A percentile compares a stretch with the other conserved stretches of the same genome.
These are phyloP conservation scores for Trichoderma sp. DNA, from an alignment of 2,329 filamentous ascomycete species.

Conservation along the genomic window DNA sequence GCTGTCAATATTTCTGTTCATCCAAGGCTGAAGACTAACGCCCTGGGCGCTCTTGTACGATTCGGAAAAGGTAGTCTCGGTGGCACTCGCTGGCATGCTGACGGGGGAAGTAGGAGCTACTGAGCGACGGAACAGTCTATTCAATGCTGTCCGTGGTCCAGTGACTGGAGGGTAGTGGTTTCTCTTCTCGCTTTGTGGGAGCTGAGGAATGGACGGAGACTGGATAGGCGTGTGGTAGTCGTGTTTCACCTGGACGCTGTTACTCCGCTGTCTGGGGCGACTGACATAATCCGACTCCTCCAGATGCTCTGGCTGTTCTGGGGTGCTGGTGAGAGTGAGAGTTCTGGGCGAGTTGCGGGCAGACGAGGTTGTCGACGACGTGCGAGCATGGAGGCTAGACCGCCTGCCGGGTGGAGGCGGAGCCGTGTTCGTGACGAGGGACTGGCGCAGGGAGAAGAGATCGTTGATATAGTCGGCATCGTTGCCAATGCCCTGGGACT, in stretches of 20 bases:
- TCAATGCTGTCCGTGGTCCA: constrained; percentile 50
- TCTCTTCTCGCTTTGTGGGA: constrained; percentile 40
- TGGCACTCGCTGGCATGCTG: constrained; percentile 19
- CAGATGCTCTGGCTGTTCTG: constrained; percentile 26
- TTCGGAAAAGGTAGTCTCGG: constrained; percentile 30
- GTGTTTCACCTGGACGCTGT: constrained; percentile 38
- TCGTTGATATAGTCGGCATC: constrained; percentile 51
- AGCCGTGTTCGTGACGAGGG: constrained; percentile 44
- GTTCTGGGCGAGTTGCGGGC: constrained; percentile 18
- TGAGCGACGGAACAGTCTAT: constrained; percentile 57
- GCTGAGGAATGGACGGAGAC: constrained; percentile 30
- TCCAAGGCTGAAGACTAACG: constrained; percentile 45
- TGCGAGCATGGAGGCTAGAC: constrained; percentile 58
- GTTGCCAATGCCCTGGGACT: constrained; percentile 33
- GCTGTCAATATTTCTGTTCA: constrained; percentile 39
- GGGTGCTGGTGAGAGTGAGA: constrained; percentile 33
- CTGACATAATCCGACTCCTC: constrained; percentile 31
- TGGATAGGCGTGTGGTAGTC: constrained; percentile 36
- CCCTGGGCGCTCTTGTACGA: constrained; percentile 31
- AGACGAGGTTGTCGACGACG: constrained; percentile 40
- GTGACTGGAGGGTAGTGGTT: constrained; percentile 56
- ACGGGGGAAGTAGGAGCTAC: constrained; percentile 43
- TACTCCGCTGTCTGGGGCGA: constrained; percentile 36
- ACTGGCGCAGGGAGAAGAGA: constrained; percentile 49
- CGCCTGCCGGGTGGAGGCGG: constrained; percentile 55